phyloP scores from a whole-genome alignment of 2,329 filamentous ascomycete species.

The Chaetomium olivaceum region DNA sequence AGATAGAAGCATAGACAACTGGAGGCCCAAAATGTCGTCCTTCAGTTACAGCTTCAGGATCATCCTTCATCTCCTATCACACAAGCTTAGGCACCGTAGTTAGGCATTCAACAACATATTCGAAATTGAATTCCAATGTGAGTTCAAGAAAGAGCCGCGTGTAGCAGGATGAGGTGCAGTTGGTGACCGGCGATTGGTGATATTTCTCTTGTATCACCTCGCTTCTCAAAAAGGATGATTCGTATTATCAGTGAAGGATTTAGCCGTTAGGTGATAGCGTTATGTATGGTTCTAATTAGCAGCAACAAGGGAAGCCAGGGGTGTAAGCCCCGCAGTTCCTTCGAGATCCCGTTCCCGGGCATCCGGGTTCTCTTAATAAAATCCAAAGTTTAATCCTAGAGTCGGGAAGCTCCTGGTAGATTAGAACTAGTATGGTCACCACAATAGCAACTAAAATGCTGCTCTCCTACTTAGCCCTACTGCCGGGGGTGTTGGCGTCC shows the following conservation, averaged over 20 bases:
- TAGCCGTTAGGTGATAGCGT: background rate
- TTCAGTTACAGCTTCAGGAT: too few species aligned
- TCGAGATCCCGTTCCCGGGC: too few species aligned
- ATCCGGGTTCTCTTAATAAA: too few species aligned
- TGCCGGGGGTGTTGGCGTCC: background rate
- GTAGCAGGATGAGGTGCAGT: too few species aligned
- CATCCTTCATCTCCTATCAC: too few species aligned
- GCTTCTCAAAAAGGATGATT: background rate
- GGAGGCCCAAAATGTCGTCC: too few species aligned
- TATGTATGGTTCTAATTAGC: background rate
- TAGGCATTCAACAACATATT: too few species aligned
- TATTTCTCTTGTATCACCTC: too few species aligned
- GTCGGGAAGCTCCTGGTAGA: background rate
- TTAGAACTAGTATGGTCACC: background rate
- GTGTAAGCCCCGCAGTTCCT: background rate
- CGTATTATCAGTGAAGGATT: background rate
- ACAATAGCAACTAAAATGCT: background rate
- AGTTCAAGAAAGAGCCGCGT: background rate
- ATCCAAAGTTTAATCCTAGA: background rate
- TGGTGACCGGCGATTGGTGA: too few species aligned
- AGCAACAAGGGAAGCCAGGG: background rate
- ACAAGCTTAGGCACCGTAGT: too few species aligned
- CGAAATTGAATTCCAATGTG: too few species aligned
- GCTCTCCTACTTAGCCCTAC: background rate
- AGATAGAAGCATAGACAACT: too few species aligned